Conservation (phyloP, 805 yeast genomes). For the Ogataea zsoltii region DNA sequence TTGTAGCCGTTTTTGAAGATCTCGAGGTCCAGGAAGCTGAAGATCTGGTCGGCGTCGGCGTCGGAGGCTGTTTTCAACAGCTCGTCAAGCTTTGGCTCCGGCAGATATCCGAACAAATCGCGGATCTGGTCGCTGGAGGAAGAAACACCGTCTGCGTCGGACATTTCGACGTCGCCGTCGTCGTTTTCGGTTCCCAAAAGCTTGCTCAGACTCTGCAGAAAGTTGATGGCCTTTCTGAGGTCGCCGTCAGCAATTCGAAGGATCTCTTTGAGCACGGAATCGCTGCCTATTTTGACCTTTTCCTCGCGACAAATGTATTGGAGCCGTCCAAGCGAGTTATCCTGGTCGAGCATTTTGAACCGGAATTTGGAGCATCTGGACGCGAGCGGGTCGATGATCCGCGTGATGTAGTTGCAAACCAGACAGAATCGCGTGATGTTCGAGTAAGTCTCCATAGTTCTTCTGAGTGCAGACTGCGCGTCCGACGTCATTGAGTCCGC, state of each 20-base stretch:
- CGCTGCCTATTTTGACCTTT: conserved; percentile 41
- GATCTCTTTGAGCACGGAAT: conserved; percentile 60
- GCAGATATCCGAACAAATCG: conserved; percentile 38
- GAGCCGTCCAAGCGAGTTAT: conserved; percentile 69
- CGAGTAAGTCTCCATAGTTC: conserved; percentile 92
- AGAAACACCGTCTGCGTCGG: conserved; percentile 14
- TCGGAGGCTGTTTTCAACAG: conserved; percentile 21
- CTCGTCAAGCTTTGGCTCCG: conserved; percentile 19
- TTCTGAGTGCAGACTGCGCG: conserved; percentile 92
- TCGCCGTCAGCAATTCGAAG: conserved; percentile 84
- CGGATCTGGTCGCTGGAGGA: conserved; percentile 20
- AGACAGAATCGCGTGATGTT: conserved; percentile 89
- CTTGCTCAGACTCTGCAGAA: conserved; percentile 79
- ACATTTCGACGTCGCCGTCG: conserved; percentile 38
- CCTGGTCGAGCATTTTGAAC: conserved; percentile 73
- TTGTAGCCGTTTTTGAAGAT: conserved; percentile 36
- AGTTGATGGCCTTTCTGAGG: conserved; percentile 88
- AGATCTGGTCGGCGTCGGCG: conserved; percentile 27
- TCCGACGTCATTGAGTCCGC: conserved; percentile 98
- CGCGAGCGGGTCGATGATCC: conserved; percentile 95
- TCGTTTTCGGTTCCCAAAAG: conserved; percentile 35
- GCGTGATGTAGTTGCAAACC: conserved; percentile 93
- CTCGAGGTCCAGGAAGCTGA: conserved; percentile 27
- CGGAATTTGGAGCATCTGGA: conserved; percentile 95
- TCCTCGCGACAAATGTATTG: conserved; percentile 58